Percentiles rank a stretch among this genome's conserved stretches.
These are phyloP conservation scores for Saturnispora saitoi DNA, from an alignment of 805 yeast genomes.

Conservation along the genomic window DNA sequence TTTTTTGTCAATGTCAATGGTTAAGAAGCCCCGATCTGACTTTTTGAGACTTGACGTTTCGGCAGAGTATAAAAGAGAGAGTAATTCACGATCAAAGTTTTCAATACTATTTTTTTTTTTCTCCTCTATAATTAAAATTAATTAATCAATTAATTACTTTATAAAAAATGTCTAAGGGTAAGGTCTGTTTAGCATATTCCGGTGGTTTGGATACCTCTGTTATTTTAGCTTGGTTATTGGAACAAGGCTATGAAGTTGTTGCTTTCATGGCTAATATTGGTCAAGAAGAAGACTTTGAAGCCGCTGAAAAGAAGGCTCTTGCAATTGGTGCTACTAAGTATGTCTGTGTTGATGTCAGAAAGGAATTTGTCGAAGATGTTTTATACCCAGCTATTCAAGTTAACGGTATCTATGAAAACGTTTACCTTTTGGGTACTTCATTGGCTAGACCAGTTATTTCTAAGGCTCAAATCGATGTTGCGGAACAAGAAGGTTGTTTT, in stretches of 20 bases:
- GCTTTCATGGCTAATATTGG: slow-evolving; percentile 98
- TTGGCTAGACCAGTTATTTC: slow-evolving; percentile 99
- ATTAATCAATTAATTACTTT: neutral
- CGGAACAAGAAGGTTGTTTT: slow-evolving; percentile 95
- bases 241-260: slow-evolving; percentile 95
- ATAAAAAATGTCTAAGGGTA: slow-evolving; percentile 83
- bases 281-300: slow-evolving; percentile 98
- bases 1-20: neutral
- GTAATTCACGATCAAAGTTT: neutral
- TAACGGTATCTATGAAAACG: slow-evolving; percentile 96
- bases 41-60: neutral
- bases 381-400: slow-evolving; percentile 95
- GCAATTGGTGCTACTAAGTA: slow-evolving; percentile 96
- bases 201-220: slow-evolving; percentile 99
- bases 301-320: slow-evolving; percentile 91
- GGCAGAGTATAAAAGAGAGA: neutral
- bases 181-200: slow-evolving; percentile 98
- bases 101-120: neutral
- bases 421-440: slow-evolving; percentile 92
- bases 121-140: neutral
- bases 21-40: neutral
- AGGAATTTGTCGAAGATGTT: slow-evolving; percentile 88
- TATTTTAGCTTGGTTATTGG: slow-evolving; percentile 95
- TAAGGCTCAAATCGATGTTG: slow-evolving; percentile 94
- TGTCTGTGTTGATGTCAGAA: slow-evolving; percentile 88